Evolutionary conservation across 2,329 filamentous ascomycete species (phyloP).

Genomic region (Fusarium miscanthi): DNA sequence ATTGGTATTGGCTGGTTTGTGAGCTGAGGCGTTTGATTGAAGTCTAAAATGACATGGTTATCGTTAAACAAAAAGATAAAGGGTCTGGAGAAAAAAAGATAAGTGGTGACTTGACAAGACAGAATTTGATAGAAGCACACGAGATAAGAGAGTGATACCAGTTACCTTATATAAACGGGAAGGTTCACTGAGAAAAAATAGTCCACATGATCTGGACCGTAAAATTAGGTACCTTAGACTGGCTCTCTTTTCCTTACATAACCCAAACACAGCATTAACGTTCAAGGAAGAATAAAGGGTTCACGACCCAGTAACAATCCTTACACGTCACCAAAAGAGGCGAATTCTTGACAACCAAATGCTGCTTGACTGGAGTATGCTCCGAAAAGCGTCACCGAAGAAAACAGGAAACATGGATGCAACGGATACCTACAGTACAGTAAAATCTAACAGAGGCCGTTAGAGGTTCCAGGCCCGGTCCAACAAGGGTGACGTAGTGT

Average conservation of each 20-base stretch:
- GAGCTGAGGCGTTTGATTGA: conserved; percentile 25
- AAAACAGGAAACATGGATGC: conserved; percentile 16
- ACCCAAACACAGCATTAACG: conserved; percentile 17
- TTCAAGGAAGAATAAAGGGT: not conserved
- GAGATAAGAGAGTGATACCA: conserved; percentile 13
- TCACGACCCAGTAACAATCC: not conserved
- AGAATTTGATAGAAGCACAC: not conserved
- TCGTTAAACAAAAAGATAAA: not conserved
- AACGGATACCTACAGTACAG: not conserved
- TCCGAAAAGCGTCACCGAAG: conserved; percentile 28
- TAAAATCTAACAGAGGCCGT: not conserved
- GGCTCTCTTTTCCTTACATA: conserved; percentile 3
- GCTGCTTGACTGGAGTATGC: not conserved
- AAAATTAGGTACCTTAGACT: not conserved
- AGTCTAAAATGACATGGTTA: conserved; percentile 26
- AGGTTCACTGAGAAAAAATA: conserved; percentile 13
- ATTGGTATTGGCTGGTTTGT: conserved; percentile 27
- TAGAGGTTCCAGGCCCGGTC: conserved; percentile 20
- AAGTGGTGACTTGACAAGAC: not conserved
- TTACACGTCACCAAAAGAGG: conserved; percentile 14
- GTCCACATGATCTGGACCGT: conserved; percentile 32
- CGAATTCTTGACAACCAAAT: not conserved
- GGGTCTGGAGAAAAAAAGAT: not conserved
- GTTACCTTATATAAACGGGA: not conserved
- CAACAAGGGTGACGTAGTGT: conserved; percentile 41